Conservation (phyloP, 2,329 filamentous ascomycete genomes). For the Colletotrichum sp. region DNA sequence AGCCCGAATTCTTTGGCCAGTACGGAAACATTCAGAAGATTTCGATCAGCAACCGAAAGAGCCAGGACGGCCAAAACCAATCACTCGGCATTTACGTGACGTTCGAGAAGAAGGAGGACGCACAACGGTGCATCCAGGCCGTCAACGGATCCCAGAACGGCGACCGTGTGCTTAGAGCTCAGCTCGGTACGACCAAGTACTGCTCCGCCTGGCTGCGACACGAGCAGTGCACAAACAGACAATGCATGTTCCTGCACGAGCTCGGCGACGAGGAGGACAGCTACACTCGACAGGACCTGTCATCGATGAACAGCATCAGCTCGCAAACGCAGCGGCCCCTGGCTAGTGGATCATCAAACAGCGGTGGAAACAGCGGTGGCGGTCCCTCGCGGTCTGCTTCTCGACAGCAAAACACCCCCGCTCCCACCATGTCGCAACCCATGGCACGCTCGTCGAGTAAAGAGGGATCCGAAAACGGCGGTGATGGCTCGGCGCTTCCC, state of each 20-base stretch:
- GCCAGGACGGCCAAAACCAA: slow-evolving; percentile 74
- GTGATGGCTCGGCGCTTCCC: slow-evolving; percentile 87
- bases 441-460: slow-evolving; percentile 82
- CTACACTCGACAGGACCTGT: slow-evolving; percentile 92
- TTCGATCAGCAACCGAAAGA: slow-evolving; percentile 95
- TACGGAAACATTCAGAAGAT: slow-evolving; percentile 99
- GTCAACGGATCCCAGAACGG: slow-evolving; percentile 94
- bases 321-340: slow-evolving; percentile 75
- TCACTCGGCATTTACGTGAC: slow-evolving; percentile 99
- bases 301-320: slow-evolving; percentile 89
- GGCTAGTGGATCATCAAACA: slow-evolving; percentile 7
- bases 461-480: slow-evolving; percentile 73
- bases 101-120: slow-evolving; percentile 90
- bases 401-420: slow-evolving; percentile 51
- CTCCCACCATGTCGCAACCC: slow-evolving; percentile 53
- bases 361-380: slow-evolving; percentile 39
- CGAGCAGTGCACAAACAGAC: slow-evolving; percentile 92
- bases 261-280: slow-evolving; percentile 98
- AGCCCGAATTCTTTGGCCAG: slow-evolving; percentile 94
- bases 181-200: slow-evolving; percentile 93
- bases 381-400: slow-evolving; percentile 59
- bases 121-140: slow-evolving; percentile 85
- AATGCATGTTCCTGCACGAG: slow-evolving; percentile 98
- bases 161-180: slow-evolving; percentile 81
- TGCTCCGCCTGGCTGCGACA: slow-evolving; percentile 96